These are phyloP conservation scores for Arabidopsis hybrid DNA, from an alignment of 441 rosid genomes.

Conservation along the genomic window DNA sequence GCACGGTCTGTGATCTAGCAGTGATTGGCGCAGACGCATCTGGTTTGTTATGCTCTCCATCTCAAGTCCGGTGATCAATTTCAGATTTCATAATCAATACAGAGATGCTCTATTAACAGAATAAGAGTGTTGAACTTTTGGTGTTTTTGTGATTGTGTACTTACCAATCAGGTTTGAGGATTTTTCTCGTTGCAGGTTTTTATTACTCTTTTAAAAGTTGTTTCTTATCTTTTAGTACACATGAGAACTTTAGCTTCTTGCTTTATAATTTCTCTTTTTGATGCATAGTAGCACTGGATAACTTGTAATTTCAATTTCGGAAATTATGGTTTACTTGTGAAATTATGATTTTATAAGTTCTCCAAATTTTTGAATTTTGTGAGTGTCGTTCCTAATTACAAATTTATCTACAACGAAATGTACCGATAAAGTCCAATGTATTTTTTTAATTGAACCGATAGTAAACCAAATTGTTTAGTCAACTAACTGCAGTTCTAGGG, in stretches of 20 bases:
- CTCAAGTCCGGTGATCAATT: constrained; percentile 62
- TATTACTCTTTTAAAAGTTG: constrained; percentile 8
- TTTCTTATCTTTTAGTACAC: constrained; percentile 17
- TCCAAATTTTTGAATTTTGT: too few relatives aligned
- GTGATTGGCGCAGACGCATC: constrained; percentile 86
- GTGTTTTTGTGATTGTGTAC: constrained; percentile 6
- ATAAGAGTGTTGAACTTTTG: constrained; percentile 10
- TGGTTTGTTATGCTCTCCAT: constrained; percentile 70
- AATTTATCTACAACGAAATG: too few relatives aligned
- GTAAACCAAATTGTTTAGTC: too few relatives aligned
- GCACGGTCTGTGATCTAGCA: constrained; percentile 81
- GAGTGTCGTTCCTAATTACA: too few relatives aligned
- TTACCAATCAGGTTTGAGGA: constrained; percentile 14
- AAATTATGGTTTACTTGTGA: not conserved
- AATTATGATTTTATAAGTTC: not conserved
- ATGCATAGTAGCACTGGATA: not conserved
- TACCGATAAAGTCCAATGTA: too few relatives aligned
- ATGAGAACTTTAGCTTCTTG: constrained; percentile 12
- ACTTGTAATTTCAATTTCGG: not conserved
- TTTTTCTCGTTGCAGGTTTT: not conserved
- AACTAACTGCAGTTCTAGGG: too few relatives aligned
- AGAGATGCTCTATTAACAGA: constrained; percentile 5
- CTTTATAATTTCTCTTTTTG: constrained; percentile 5
- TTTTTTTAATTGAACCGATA: too few relatives aligned
- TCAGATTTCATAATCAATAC: constrained; percentile 11